Base-by-base conservation (phyloP, 306 rosid genomes). In the Datisca glomerata region DNA sequence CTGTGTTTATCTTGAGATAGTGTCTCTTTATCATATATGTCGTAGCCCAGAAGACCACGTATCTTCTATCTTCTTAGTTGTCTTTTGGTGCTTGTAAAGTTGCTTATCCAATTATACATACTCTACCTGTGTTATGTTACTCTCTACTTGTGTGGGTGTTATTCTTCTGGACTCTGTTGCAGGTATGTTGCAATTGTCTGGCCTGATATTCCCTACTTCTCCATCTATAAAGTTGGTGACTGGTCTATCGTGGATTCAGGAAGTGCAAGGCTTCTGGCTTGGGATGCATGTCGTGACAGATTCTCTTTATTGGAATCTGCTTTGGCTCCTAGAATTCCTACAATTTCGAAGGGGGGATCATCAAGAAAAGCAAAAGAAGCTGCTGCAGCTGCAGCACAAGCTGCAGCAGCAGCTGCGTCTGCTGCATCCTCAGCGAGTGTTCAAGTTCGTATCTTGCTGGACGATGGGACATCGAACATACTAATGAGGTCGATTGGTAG, bases 201-300 rank as follows among this genome's bases (percentile, higher is more conserved):
- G 98, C 98, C 98, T 40, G 98, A 91, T 64, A 84, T 91, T 57
- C 98, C 98, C 40, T 91, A 91, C 70, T 91, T 91, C 65, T 91
- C 98, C 16, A 62, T 91, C 55, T 84, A 84, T 80, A 84, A 84
- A 75, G 96, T 63, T 21, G 78, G 94, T 66, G 92, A 85, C 57
- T 91, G 98, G 98, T 80, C 98, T 27, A 78, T 84, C 18, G 96
- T 84, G 58, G 98, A 91, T 72, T 84, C 98, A n/a, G 98, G 98
- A 57, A 84, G 85, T 73, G 96, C 98, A 41, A 78, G 96, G 65
- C 92, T 91, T 64, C 80, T 91, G 24, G 96, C 96, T 36, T 91
- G 96, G 98, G 98, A 91, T 75, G 66, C 93, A 27, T 91, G 98
- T 66, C 81, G 78, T 64, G 96, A 91, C 59, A 80, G 96, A 71